Evolutionary conservation across 441 rosid species (phyloP).

Genomic region (Adansonia madagascariensis): DNA sequence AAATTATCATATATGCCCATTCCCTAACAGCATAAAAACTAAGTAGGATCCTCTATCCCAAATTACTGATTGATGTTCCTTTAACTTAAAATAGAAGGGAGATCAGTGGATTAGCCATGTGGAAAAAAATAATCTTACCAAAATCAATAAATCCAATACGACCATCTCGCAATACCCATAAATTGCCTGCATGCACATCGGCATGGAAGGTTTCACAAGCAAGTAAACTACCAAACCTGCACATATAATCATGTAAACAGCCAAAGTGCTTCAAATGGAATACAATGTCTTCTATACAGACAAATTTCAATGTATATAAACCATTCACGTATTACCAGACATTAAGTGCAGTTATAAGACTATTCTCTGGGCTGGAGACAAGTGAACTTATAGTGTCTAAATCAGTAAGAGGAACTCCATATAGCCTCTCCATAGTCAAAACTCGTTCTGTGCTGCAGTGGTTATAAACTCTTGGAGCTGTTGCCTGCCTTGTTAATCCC

Average conservation of each 20-base stretch:
- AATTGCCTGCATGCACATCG: slow-evolving; percentile 98
- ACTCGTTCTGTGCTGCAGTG: slow-evolving; percentile 82
- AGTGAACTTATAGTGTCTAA: slow-evolving; percentile 88
- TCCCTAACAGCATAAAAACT: background rate
- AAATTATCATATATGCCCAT: background rate
- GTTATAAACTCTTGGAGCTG: slow-evolving; percentile 87
- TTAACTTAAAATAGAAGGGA: background rate
- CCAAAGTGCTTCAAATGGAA: slow-evolving; percentile 15
- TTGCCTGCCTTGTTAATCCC: slow-evolving; percentile 92
- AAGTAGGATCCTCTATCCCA: background rate
- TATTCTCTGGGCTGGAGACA: slow-evolving; percentile 86
- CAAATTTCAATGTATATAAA: slow-evolving; percentile 13
- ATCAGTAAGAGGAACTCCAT: slow-evolving; percentile 98
- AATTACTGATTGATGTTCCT: background rate
- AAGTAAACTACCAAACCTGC: slow-evolving; percentile 98
- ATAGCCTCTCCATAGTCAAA: slow-evolving; percentile 96
- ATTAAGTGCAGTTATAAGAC: slow-evolving; percentile 93
- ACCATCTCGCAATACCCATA: slow-evolving; percentile 95
- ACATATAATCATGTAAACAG: slow-evolving; percentile 20
- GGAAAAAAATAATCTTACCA: slow-evolving; percentile 48
- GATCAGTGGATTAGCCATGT: slow-evolving; percentile 16
- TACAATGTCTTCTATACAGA: background rate
- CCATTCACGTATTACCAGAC: slow-evolving; percentile 66
- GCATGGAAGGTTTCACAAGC: slow-evolving; percentile 98
- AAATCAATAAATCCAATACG: slow-evolving; percentile 99